These are phyloP conservation scores for Fusarium oligoseptatum DNA, from an alignment of 2,329 filamentous ascomycete genomes.

Conservation along the genomic window DNA sequence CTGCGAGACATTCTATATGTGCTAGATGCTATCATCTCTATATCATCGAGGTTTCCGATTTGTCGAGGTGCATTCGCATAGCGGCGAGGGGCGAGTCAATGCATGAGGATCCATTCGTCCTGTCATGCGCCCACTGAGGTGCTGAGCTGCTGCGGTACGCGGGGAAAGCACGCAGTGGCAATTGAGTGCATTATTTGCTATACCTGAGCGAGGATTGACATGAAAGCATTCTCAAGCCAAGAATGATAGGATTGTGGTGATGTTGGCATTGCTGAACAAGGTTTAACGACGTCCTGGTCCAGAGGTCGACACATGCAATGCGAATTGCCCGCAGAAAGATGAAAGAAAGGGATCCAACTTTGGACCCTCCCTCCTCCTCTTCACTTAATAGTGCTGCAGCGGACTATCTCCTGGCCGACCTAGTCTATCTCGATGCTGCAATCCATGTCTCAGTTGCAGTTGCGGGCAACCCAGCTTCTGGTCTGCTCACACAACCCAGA, in stretches of 20 bases:
- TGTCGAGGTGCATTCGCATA: conserved; percentile 20
- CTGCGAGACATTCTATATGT: conserved; percentile 19
- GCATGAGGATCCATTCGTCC: conserved; percentile 25
- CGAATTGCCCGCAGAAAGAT: neutral
- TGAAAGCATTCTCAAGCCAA: neutral
- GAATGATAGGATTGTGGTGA: neutral
- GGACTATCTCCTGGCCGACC: neutral
- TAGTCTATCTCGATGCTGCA: neutral
- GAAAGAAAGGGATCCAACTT: neutral
- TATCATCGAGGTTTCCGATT: conserved; percentile 12
- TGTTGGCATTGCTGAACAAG: neutral
- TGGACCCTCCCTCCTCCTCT: neutral
- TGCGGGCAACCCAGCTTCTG: neutral
- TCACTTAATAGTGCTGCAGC: neutral
- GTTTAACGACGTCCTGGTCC: neutral
- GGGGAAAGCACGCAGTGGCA: neutral
- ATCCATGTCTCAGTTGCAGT: neutral
- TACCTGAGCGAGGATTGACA: neutral
- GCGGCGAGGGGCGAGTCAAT: conserved; percentile 11
- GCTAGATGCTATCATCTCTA: conserved; percentile 6
- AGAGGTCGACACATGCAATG: neutral
- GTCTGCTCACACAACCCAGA: conserved; percentile 10
- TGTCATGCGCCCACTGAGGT: neutral
- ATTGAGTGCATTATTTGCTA: neutral
- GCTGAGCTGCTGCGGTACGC: neutral